Evolutionary conservation across 768 basidiomycete species (phyloP).

Genomic region (Tricholoma terreum): DNA sequence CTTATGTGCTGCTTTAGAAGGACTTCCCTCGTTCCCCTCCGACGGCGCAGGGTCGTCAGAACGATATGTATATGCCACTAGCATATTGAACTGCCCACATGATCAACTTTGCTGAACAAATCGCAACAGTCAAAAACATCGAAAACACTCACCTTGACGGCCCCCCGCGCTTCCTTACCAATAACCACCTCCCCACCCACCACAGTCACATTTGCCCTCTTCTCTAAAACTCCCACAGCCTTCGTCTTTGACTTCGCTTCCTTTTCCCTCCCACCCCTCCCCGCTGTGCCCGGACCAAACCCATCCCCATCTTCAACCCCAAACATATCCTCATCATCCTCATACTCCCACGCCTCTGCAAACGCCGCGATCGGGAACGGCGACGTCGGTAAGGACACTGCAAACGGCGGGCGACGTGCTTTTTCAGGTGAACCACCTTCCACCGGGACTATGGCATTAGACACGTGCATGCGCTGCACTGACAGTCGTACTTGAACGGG

Average conservation of each 20-base stretch:
- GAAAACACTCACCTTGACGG: conserved; percentile 62
- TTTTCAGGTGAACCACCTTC: conserved; percentile 47
- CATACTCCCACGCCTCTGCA: conserved; percentile 98
- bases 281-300: conserved; percentile 30
- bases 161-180: conserved; percentile 72
- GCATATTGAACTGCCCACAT: conserved; percentile 80
- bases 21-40: conserved; percentile 51
- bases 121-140: neutral
- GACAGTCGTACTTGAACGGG: conserved; percentile 90
- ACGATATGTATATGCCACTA: conserved; percentile 91
- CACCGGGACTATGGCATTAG: conserved; percentile 34
- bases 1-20: conserved; percentile 42
- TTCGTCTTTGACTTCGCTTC: conserved; percentile 49
- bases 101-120: neutral
- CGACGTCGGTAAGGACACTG: conserved; percentile 72
- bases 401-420: conserved; percentile 69
- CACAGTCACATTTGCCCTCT: conserved; percentile 84
- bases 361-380: conserved; percentile 85
- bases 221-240: conserved; percentile 81
- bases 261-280: conserved; percentile 39
- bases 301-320: conserved; percentile 66
- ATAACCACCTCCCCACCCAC: conserved; percentile 89
- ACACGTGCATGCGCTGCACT: conserved; percentile 63
- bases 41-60: conserved; percentile 79
- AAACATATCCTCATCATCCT: conserved; percentile 93